A percentile compares a stretch with the other conserved stretches of the same genome.
Conservation (phyloP, 495 filamentous ascomycete genomes). For the Talaromyces liani region DNA sequence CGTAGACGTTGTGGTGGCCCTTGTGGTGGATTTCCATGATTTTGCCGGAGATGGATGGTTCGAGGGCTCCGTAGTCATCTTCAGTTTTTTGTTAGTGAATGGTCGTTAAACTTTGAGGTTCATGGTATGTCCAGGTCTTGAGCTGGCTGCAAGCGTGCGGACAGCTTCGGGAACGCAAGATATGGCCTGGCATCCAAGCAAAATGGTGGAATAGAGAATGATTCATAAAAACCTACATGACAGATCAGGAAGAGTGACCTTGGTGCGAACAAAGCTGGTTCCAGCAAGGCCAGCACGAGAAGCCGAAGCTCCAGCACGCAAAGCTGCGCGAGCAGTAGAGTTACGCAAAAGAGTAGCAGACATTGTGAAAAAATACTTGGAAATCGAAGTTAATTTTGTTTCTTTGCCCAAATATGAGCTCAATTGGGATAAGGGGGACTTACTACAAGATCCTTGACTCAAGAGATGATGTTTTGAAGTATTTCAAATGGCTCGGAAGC, state of each 20-base stretch:
- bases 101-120: not conserved
- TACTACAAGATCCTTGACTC: not conserved
- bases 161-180: not conserved
- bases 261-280: conserved; percentile 71
- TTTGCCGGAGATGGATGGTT: conserved; percentile 88
- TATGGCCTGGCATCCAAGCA: not conserved
- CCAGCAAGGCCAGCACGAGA: conserved; percentile 52
- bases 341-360: conserved; percentile 47
- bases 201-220: not conserved
- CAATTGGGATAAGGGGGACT: not conserved
- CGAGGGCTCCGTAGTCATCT: conserved; percentile 89
- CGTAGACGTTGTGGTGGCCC: conserved; percentile 67
- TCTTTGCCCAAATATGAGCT: not conserved
- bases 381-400: not conserved
- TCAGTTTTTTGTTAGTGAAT: not conserved
- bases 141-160: not conserved
- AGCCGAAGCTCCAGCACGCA: conserved; percentile 46
- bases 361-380: conserved; percentile 27
- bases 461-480: not conserved
- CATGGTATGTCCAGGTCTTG: not conserved
- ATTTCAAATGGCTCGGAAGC: not conserved
- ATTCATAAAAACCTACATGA: conserved; percentile 54
- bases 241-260: conserved; percentile 92
- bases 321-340: conserved; percentile 42
- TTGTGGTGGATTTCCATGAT: conserved; percentile 92